Conservation (phyloP, 2,329 filamentous ascomycete species). For the Diaporthe amygdali region DNA sequence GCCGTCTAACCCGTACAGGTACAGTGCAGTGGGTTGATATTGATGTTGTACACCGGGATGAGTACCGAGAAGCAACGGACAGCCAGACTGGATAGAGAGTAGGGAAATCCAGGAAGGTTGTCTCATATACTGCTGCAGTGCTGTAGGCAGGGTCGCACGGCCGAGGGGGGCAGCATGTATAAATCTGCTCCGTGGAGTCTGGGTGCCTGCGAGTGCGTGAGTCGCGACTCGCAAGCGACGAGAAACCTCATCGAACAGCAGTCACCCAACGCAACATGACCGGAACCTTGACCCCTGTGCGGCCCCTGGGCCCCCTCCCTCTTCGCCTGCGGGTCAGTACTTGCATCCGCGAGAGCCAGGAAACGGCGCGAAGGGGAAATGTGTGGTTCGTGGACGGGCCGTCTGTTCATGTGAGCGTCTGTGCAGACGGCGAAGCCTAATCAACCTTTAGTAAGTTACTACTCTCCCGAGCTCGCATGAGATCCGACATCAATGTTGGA, state of each 20-base stretch:
- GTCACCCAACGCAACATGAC: background rate
- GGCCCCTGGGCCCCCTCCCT: background rate
- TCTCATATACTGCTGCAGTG: background rate
- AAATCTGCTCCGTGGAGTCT: conserved; percentile 3
- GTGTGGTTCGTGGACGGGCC: conserved; percentile 1
- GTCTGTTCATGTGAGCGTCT: conserved; percentile 9
- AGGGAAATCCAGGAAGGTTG: background rate
- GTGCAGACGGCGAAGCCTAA: background rate
- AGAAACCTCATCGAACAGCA: background rate
- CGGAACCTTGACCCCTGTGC: conserved; percentile 5
- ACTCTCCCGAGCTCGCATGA: background rate
- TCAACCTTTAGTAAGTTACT: background rate
- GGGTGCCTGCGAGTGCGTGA: background rate
- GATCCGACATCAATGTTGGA: background rate
- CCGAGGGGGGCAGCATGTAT: conserved; percentile 3
- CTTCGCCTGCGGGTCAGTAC: background rate
- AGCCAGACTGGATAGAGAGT: background rate
- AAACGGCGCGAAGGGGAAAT: background rate
- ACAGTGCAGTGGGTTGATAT: background rate
- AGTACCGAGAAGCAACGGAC: background rate
- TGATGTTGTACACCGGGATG: background rate
- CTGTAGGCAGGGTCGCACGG: conserved; percentile 3
- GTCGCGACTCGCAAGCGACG: conserved; percentile 12
- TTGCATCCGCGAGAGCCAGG: background rate
- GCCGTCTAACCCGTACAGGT: background rate